A percentile compares a stretch with the other conserved stretches of the same genome.
Evolutionary conservation across 1,139 yeast genomes (phyloP).

Genomic region (Hansenula lynferdii): DNA sequence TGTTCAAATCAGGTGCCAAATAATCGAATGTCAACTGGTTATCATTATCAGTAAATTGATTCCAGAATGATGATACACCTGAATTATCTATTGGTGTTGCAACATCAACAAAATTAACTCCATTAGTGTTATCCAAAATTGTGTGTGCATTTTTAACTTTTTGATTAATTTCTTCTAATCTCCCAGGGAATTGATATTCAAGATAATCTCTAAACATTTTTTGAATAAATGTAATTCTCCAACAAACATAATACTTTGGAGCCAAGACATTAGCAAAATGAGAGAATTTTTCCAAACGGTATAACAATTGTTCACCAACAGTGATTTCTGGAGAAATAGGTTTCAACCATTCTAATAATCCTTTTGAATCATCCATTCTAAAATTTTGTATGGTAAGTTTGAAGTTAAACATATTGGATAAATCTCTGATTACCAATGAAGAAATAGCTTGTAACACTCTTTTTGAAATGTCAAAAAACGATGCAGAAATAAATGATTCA

Average conservation of each 20-base stretch:
- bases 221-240: constrained; percentile 18
- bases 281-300: constrained; percentile 11
- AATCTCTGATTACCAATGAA: constrained; percentile 19
- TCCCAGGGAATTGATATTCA: constrained; percentile 14
- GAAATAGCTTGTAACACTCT: constrained; percentile 15
- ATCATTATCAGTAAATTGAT: constrained; percentile 11
- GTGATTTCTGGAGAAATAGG: constrained; percentile 10
- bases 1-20: constrained; percentile 15
- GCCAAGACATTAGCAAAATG: constrained; percentile 11
- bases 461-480: constrained; percentile 16
- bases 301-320: constrained; percentile 14
- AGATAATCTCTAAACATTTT: constrained; percentile 13
- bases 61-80: constrained; percentile 14
- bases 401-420: constrained; percentile 17
- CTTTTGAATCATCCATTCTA: constrained; percentile 21
- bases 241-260: constrained; percentile 18
- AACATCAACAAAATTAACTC: background rate
- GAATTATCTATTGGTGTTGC: constrained; percentile 1
- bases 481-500: constrained; percentile 21
- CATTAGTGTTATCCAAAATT: background rate
- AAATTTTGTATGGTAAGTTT: constrained; percentile 13
- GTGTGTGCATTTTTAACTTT: constrained; percentile 1
- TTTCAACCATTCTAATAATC: constrained; percentile 19
- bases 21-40: constrained; percentile 20
- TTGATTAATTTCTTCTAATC: constrained; percentile 8